These are phyloP conservation scores for Aspergillus conjunctus DNA, from an alignment of 495 filamentous ascomycete species.

Conservation along the genomic window DNA sequence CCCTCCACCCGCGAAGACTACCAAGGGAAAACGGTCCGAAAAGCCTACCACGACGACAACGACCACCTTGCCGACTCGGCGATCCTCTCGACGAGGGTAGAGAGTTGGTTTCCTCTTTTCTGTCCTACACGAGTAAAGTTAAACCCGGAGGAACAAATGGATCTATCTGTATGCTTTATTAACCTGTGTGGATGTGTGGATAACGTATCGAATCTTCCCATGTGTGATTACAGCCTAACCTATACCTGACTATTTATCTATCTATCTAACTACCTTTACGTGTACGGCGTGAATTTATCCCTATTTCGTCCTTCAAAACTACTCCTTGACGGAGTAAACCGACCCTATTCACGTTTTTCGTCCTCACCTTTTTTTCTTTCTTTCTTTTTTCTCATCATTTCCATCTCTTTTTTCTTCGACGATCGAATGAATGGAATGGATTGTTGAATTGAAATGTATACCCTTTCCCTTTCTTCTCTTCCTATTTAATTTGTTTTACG, in stretches of 20 bases:
- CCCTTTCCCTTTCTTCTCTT: constrained; percentile 26
- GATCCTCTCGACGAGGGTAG: constrained; percentile 44
- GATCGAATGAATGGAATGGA: neutral
- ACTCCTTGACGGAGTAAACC: constrained; percentile 14
- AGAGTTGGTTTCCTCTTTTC: neutral
- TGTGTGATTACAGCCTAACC: constrained; percentile 1
- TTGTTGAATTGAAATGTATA: constrained; percentile 39
- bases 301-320: constrained; percentile 7
- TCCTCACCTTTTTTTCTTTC: constrained; percentile 12
- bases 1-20: constrained; percentile 30
- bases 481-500: neutral
- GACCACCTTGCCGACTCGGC: constrained; percentile 40
- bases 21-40: constrained; percentile 16
- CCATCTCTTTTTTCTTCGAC: constrained; percentile 17
- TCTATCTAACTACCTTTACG: neutral
- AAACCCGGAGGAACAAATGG: neutral
- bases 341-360: constrained; percentile 10
- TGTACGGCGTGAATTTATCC: neutral
- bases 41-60: constrained; percentile 20
- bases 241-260: neutral
- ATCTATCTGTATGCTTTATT: neutral
- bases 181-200: neutral
- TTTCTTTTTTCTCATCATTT: constrained; percentile 12
- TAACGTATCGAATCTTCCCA: constrained; percentile 1
- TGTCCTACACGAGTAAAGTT: neutral